phyloP scores from a whole-genome alignment of 2,329 filamentous ascomycete genomes.

The Ascochyta lentis region DNA sequence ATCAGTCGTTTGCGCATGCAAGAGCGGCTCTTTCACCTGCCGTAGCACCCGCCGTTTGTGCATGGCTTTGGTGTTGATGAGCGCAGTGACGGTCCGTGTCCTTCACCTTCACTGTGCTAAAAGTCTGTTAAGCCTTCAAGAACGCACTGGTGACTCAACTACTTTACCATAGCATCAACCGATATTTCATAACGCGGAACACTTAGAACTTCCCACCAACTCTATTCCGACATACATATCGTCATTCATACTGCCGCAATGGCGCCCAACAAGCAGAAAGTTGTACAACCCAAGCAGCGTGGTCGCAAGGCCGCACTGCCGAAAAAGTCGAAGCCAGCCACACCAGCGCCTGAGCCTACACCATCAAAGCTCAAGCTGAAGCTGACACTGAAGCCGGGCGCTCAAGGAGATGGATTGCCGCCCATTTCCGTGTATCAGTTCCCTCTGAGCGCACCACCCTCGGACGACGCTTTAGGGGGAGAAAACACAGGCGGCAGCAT shows the following conservation, averaged over 20 bases:
- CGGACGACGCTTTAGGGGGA: not conserved
- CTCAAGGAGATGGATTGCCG: not conserved
- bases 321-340: not conserved
- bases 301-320: not conserved
- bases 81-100: not conserved
- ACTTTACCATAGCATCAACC: too few species aligned
- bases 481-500: not conserved
- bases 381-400: not conserved
- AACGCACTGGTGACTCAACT: not conserved
- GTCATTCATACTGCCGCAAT: not conserved
- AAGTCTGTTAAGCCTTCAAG: not conserved
- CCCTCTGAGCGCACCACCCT: conserved; percentile 4
- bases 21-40: not conserved
- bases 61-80: not conserved
- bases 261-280: conserved; percentile 6
- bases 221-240: not conserved
- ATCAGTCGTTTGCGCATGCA: not conserved
- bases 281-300: not conserved
- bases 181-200: too few species aligned
- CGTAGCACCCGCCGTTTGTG: not conserved
- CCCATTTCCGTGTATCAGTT: not conserved
- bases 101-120: conserved; percentile 6
- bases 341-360: not conserved
- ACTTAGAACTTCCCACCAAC: not conserved
- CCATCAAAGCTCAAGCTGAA: not conserved